Evolutionary conservation across 352 stramenopile genomes (phyloP), one percentile per base, ranked within the genome.

Genomic region (Globisporangium barbulae): DNA sequence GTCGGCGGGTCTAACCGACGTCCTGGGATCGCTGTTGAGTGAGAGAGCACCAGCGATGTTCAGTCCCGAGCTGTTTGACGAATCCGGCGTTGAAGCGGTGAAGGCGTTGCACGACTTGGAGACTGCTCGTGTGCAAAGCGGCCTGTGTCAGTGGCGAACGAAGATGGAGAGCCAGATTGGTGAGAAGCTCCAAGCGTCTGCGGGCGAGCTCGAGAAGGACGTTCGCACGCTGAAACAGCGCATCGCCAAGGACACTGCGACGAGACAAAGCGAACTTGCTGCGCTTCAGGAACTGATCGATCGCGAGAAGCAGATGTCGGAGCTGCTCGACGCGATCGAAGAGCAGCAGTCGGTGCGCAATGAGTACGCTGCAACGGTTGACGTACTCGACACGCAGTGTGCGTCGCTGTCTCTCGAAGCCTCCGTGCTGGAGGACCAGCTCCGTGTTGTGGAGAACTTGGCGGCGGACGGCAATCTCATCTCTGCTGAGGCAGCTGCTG

Each of bases 271-370:
- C 41, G 81, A 94, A 45, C 45, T 89, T 2, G 61, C 64, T 37
- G 73, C 76, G n/a, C 81, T 94, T 9, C 70, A 76, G 55, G 81
- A 89, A 61, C 70, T 88, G 39, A 87, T 94, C 45, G 79, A 84
- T 42, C 79, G 81, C 21, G 85, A 94, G 59, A 76, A 82, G 54
- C 79, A 91, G 65, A 85, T 91, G 74, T 67, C 70, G 21, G 64
- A 81, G 50, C 70, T 92, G 13, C 44, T 94, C 49, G 85, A 94
- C 65, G 85, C 78, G 10, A 90, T 91, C 53, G 85, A 94, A 56
- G 85, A 94, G 57, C 85, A 94, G 64, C 83, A 90, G 57, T 65
- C 54, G 6, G 80, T 79, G 6, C 78, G 84, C 6, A 75, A 83
- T 8, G 85, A 94, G 35, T 92, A 87, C 47, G 72, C 73, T 8